phyloP scores from a whole-genome alignment of 2,329 filamentous ascomycete species.

The Elsinoe australis region DNA sequence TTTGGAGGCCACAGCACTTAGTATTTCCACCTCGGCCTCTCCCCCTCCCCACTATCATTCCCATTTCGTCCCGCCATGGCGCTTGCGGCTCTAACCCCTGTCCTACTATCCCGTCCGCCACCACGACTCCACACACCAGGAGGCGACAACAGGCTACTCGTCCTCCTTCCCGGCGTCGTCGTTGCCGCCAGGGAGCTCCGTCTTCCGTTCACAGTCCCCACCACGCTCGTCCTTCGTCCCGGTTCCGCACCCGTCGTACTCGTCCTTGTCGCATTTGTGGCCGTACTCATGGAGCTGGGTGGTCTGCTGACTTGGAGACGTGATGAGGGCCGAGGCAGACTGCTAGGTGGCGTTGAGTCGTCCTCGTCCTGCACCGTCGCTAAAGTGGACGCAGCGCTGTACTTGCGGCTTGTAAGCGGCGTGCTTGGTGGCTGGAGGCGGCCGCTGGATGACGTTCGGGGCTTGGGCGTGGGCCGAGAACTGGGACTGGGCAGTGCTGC shows the following conservation, averaged over 20 bases:
- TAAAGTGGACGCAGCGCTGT: slow-evolving; percentile 5
- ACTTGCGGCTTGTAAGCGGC: slow-evolving; percentile 10
- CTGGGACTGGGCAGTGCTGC: not conserved
- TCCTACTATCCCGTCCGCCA: slow-evolving; percentile 7
- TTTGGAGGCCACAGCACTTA: too few relatives aligned
- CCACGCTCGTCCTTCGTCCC: not conserved
- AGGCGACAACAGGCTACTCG: slow-evolving; percentile 9
- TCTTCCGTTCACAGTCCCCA: not conserved
- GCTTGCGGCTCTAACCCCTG: not conserved
- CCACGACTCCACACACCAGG: slow-evolving; percentile 9
- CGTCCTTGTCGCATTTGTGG: slow-evolving; percentile 2
- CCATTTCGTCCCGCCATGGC: slow-evolving; percentile 2
- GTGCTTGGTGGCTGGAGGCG: slow-evolving; percentile 8
- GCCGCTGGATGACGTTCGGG: not conserved
- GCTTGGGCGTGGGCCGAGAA: not conserved
- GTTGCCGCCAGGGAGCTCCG: slow-evolving; percentile 6
- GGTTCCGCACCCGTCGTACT: not conserved
- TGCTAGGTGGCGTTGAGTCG: not conserved
- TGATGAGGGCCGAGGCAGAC: slow-evolving; percentile 1
- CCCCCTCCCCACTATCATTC: not conserved
- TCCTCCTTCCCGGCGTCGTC: slow-evolving; percentile 5
- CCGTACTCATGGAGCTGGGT: slow-evolving; percentile 4
- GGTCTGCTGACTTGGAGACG: not conserved
- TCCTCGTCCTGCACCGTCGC: slow-evolving; percentile 14
- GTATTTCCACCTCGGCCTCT: slow-evolving; percentile 9